Base-by-base conservation (phyloP, 2,329 filamentous ascomycete genomes). In the Calonectria fujianensis region DNA sequence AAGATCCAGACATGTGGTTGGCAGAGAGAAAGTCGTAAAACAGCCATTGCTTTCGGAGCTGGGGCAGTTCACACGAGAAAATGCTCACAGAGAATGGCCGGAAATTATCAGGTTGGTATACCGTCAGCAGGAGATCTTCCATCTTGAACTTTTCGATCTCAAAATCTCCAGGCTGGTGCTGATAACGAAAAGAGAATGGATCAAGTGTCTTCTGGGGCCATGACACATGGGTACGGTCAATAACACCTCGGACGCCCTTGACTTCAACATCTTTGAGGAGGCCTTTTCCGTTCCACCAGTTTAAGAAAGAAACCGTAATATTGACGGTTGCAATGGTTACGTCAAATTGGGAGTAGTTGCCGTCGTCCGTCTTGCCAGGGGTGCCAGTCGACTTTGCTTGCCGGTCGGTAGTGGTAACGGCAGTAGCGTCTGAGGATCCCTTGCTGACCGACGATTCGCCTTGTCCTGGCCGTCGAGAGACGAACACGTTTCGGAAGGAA, bases 201-300 rank as follows among this genome's bases (percentile, higher is more conserved):
- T 98, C 96, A 37, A 94, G 86, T 68, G 91, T 88, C 64, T 93
- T 92, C 11, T 74, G 73, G 6, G 85, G 82, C 90, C 95, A 97
- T 72, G 89, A 87, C 2, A 99, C 94, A 61, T 93, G 94, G 0
- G 96, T 98, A 74, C 97, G 92, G 85, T 99, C 97, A 57, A 99
- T 90, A 7, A 98, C 95, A 29, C 97, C 97, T 74, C 97, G 92
- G 37, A 99, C 94, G 6, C 97, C 97, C 82, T 96, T 97, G 68
- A 99, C 93, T 82, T 98, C 96, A 52, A 99, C 97, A 82, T 98
- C 95, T 80, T 95, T 93, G 11, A 99, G 88, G 8, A 97, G 89
- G 0, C 97, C 97, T 84, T 96, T 98, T 29, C 97, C 96, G 80
- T 98, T 98, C 92, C 98, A 97, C 97, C 97, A 99, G 83, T 98